Conservation (phyloP, 2,329 filamentous ascomycete species). For the Pseudogymnoascus destructans region DNA sequence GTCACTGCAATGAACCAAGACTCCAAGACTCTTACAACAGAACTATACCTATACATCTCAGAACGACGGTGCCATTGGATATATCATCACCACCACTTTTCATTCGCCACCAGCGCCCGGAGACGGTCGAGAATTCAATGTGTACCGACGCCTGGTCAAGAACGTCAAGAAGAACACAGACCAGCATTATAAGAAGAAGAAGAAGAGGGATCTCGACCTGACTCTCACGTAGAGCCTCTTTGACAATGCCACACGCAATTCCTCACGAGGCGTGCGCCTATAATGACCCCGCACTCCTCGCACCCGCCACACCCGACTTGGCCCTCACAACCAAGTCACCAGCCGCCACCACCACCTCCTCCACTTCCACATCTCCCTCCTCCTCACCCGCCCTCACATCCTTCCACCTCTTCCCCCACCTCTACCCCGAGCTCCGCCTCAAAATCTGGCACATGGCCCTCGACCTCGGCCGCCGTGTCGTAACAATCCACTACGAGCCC, state of each 20-base stretch:
- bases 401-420: conserved; percentile 20
- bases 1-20: not conserved
- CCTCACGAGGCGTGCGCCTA: not conserved
- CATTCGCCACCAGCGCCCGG: not conserved
- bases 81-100: not conserved
- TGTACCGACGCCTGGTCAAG: not conserved
- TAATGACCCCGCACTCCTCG: not conserved
- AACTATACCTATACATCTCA: not conserved
- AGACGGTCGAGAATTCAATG: conserved; percentile 2
- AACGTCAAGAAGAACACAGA: conserved; percentile 1
- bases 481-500: conserved; percentile 27
- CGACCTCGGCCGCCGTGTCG: conserved; percentile 16
- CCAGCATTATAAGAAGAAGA: conserved; percentile 1
- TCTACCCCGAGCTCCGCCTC: conserved; percentile 22
- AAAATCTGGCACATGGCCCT: conserved; percentile 21
- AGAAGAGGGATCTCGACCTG: not conserved
- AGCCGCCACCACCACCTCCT: not conserved
- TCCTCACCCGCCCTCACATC: conserved; percentile 9
- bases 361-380: conserved; percentile 10
- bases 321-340: not conserved
- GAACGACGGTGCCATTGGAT: not conserved
- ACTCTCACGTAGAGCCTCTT: not conserved
- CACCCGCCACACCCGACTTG: not conserved
- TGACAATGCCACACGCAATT: not conserved
- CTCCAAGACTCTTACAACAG: not conserved